Percentiles rank a stretch among this genome's conserved stretches.
Evolutionary conservation across 192 early-diverging fungal genomes (phyloP).

Genomic region (Funneliformis mosseae): DNA sequence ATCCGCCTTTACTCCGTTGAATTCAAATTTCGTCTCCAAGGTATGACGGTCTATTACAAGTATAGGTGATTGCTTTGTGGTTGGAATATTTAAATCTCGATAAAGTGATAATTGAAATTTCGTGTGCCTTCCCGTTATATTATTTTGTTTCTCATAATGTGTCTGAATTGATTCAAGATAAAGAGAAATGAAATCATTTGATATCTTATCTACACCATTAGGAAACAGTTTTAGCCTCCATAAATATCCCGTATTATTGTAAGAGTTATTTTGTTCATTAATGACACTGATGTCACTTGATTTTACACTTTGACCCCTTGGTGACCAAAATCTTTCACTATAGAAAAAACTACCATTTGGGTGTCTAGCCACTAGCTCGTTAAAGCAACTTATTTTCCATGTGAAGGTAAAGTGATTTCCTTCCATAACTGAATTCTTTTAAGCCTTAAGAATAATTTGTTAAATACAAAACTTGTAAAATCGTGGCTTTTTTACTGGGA

Average conservation of each 20-base stretch:
- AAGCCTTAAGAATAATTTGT: background rate
- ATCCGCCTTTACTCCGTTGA: background rate
- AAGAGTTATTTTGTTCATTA: background rate
- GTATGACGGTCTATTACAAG: background rate
- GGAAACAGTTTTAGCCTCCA: constrained; percentile 27
- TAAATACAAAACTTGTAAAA: background rate
- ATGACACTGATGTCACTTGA: background rate
- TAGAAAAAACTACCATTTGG: constrained; percentile 21
- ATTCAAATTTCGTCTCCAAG: constrained; percentile 4
- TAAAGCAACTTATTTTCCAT: constrained; percentile 17
- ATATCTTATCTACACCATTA: constrained; percentile 25
- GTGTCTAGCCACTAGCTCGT: background rate
- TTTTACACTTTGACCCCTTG: background rate
- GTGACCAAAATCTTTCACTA: constrained; percentile 31
- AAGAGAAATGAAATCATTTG: constrained; percentile 1
- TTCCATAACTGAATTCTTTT: background rate
- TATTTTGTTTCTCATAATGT: constrained; percentile 12
- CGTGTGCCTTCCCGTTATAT: background rate
- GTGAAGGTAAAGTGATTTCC: background rate
- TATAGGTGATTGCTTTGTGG: background rate
- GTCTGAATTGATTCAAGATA: constrained; percentile 26
- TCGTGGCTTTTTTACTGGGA: background rate
- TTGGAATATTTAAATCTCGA: background rate
- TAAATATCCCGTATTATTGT: constrained; percentile 4
- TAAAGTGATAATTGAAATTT: background rate